These are phyloP conservation scores for Mortierella sp. DNA, from an alignment of 371 early-diverging fungal species.

Conservation along the genomic window DNA sequence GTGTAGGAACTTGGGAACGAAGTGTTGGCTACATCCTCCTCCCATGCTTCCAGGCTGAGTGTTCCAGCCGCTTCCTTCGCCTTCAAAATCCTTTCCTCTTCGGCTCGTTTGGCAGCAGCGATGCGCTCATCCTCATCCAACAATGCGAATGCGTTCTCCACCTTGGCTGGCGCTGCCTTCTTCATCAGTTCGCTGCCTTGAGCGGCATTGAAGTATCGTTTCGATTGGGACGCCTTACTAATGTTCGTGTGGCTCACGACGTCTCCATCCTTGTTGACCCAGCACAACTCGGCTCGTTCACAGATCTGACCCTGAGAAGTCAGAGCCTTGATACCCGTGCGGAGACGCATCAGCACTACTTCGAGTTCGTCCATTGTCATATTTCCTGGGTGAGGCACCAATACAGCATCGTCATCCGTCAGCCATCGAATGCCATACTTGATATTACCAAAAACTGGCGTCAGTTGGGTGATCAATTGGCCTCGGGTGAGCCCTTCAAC, in stretches of 20 bases:
- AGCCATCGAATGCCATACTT: slow-evolving; percentile 63
- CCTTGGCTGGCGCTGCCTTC: slow-evolving; percentile 26
- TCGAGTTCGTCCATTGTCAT: slow-evolving; percentile 64
- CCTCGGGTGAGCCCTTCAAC: slow-evolving; percentile 62
- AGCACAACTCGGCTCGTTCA: slow-evolving; percentile 66
- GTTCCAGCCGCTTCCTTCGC: slow-evolving; percentile 50
- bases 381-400: slow-evolving; percentile 57
- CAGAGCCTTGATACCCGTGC: slow-evolving; percentile 55
- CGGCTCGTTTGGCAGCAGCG: slow-evolving; percentile 41
- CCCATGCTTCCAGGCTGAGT: slow-evolving; percentile 46
- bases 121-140: slow-evolving; percentile 47
- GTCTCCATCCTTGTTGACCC: slow-evolving; percentile 66
- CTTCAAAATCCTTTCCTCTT: slow-evolving; percentile 38
- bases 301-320: slow-evolving; percentile 52
- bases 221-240: slow-evolving; percentile 18
- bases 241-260: slow-evolving; percentile 41
- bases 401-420: slow-evolving; percentile 63
- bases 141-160: slow-evolving; percentile 33
- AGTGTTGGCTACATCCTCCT: slow-evolving; percentile 16
- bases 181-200: slow-evolving; percentile 23
- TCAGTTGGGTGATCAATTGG: slow-evolving; percentile 59
- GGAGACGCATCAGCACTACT: slow-evolving; percentile 57
- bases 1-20: neutral
- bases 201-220: slow-evolving; percentile 24
- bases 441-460: slow-evolving; percentile 55